A percentile compares a stretch with the other conserved stretches of the same genome.
phyloP scores from a whole-genome alignment of 352 stramenopile genomes.

The Globisporangium polare region DNA sequence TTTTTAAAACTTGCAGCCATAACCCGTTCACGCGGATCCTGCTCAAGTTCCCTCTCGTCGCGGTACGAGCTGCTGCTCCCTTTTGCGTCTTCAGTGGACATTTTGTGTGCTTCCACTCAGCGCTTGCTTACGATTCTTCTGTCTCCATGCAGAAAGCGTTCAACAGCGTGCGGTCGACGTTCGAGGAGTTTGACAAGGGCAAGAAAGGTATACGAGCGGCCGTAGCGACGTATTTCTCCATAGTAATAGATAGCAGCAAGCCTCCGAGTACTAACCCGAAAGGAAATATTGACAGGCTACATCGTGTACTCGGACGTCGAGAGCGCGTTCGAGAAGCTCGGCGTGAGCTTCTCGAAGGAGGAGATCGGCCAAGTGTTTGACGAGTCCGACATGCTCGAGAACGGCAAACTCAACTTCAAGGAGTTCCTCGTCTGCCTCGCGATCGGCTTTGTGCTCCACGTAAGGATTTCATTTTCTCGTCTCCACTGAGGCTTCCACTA shows the following conservation, averaged over 20 bases:
- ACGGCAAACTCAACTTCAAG: conserved; percentile 79
- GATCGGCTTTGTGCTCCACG: conserved; percentile 83
- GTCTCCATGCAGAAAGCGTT: conserved; percentile 42
- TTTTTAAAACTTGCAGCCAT: conserved; percentile 12
- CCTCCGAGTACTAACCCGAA: background rate
- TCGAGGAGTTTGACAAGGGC: conserved; percentile 56
- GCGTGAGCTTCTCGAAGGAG: conserved; percentile 64
- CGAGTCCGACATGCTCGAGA: conserved; percentile 83
- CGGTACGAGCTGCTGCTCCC: conserved; percentile 17
- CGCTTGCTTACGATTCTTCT: background rate
- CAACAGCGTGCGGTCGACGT: conserved; percentile 74
- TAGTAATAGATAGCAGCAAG: background rate
- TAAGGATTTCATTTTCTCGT: conserved; percentile 19
- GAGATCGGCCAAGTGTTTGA: conserved; percentile 74
- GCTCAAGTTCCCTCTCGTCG: conserved; percentile 70
- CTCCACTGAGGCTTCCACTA: background rate
- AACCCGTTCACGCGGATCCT: conserved; percentile 79
- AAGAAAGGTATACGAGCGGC: conserved; percentile 36
- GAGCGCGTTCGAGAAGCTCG: conserved; percentile 70
- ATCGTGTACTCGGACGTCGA: conserved; percentile 76
- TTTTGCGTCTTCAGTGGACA: no score
- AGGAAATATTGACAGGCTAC: conserved; percentile 22
- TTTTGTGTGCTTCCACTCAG: no score
- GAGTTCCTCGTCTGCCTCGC: conserved; percentile 87
- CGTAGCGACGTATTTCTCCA: background rate